Evolutionary conservation across 2,329 filamentous ascomycete genomes (phyloP).

Genomic region (Colletotrichum zoysiae): DNA sequence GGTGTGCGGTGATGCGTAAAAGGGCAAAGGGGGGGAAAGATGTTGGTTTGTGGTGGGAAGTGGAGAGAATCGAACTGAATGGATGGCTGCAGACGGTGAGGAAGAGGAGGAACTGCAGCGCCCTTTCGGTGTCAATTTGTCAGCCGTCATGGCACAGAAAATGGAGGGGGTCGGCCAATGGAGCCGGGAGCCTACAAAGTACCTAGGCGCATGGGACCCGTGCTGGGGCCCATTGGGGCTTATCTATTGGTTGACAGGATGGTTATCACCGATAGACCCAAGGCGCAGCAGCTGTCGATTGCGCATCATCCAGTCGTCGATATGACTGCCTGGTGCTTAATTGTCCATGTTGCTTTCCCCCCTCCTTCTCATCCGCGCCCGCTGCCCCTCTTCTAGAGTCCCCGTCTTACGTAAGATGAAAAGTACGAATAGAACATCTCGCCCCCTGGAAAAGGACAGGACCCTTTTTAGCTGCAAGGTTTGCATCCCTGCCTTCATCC

Average conservation of each 20-base stretch:
- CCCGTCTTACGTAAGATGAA: neutral
- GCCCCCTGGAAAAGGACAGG: constrained; percentile 1
- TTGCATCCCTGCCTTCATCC: neutral
- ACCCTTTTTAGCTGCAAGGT: neutral
- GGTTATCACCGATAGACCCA: constrained; percentile 14
- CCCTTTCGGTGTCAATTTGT: constrained; percentile 41
- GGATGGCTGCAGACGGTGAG: constrained; percentile 37
- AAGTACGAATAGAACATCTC: neutral
- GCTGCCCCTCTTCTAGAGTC: neutral
- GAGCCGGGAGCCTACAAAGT: constrained; percentile 1
- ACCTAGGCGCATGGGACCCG: neutral
- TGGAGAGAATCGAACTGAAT: constrained; percentile 39
- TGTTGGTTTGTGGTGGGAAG: constrained; percentile 33
- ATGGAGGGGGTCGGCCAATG: constrained; percentile 38
- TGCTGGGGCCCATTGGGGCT: neutral
- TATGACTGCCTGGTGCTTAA: constrained; percentile 9
- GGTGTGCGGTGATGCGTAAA: constrained; percentile 27
- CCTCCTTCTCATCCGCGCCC: constrained; percentile 9
- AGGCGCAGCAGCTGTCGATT: constrained; percentile 24
- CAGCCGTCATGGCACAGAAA: constrained; percentile 34
- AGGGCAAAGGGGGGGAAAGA: constrained; percentile 9
- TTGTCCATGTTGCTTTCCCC: constrained; percentile 10
- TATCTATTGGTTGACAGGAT: constrained; percentile 30
- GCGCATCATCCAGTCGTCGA: constrained; percentile 31
- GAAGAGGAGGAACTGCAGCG: constrained; percentile 43